A percentile compares a stretch with the other conserved stretches of the same genome.
Evolutionary conservation across 2,329 filamentous ascomycete species (phyloP).

Genomic region (Myriosclerotinia curreyana): DNA sequence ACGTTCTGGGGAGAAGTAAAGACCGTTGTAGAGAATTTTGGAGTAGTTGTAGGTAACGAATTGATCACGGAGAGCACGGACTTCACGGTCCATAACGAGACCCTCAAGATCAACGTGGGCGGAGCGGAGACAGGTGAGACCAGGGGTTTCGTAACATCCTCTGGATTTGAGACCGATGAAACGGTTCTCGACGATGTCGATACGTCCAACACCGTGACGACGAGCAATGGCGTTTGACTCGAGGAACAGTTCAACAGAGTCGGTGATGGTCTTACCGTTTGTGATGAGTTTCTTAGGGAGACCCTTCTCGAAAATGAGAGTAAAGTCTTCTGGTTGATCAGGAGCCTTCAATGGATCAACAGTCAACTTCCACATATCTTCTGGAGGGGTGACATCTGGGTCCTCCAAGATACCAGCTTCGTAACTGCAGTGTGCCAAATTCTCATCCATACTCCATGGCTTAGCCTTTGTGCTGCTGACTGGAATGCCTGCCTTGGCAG

Average conservation of each 20-base stretch:
- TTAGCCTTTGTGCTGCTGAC: conserved; percentile 71
- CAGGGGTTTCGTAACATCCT: conserved; percentile 68
- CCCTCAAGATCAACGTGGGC: conserved; percentile 58
- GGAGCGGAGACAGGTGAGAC: conserved; percentile 37
- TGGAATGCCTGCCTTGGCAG: conserved; percentile 63
- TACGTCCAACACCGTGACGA: conserved; percentile 71
- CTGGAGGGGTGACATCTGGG: conserved; percentile 61
- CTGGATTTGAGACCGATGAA: conserved; percentile 78
- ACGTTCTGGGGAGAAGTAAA: conserved; percentile 66
- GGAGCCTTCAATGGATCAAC: conserved; percentile 67
- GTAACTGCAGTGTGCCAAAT: conserved; percentile 74
- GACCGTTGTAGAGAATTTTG: conserved; percentile 58
- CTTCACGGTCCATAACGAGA: conserved; percentile 65
- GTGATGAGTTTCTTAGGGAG: conserved; percentile 64
- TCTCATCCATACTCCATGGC: conserved; percentile 67
- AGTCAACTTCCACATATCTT: conserved; percentile 78
- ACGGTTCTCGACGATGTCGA: conserved; percentile 81
- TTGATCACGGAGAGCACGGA: conserved; percentile 67
- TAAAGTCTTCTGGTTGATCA: conserved; percentile 68
- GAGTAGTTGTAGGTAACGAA: conserved; percentile 65
- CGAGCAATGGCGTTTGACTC: conserved; percentile 68
- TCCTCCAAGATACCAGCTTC: conserved; percentile 75
- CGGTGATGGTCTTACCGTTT: conserved; percentile 61
- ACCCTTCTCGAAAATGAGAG: conserved; percentile 69
- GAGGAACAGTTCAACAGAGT: conserved; percentile 69